phyloP scores from a whole-genome alignment of 2,329 filamentous ascomycete genomes.

The Zymoseptoria pseudotritici region DNA sequence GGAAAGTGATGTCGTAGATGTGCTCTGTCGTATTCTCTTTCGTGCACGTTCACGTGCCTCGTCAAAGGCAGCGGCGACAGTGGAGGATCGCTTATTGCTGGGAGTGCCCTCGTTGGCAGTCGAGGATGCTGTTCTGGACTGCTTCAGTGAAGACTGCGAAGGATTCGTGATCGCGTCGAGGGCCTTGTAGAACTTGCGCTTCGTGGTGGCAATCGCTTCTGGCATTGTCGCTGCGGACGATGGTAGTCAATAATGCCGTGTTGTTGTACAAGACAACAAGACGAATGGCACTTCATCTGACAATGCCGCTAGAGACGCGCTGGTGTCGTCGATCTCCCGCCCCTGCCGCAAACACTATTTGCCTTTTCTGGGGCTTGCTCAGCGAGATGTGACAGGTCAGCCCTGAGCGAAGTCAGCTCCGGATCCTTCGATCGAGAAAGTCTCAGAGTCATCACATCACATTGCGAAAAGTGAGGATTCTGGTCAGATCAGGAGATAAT shows the following conservation, averaged over 20 bases:
- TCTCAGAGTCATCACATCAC: neutral
- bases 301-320: neutral
- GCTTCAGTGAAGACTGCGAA: slow-evolving; percentile 32
- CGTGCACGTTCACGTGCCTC: slow-evolving; percentile 22
- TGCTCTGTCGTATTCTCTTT: slow-evolving; percentile 27
- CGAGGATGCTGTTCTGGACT: slow-evolving; percentile 30
- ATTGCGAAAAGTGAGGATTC: neutral
- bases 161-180: slow-evolving; percentile 51
- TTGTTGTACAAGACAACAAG: neutral
- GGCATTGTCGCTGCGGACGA: slow-evolving; percentile 21
- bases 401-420: neutral
- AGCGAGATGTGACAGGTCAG: neutral
- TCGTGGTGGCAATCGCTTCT: slow-evolving; percentile 64
- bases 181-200: slow-evolving; percentile 73
- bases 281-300: neutral
- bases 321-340: neutral
- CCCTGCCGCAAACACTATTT: neutral
- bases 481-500: neutral
- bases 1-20: slow-evolving; percentile 20
- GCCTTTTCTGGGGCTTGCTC: neutral
- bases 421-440: neutral
- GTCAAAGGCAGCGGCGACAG: slow-evolving; percentile 15
- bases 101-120: slow-evolving; percentile 26
- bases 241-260: neutral
- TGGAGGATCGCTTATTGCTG: slow-evolving; percentile 15